Conservation (phyloP, 805 yeast species). For the Teunomyces cretensis region DNA sequence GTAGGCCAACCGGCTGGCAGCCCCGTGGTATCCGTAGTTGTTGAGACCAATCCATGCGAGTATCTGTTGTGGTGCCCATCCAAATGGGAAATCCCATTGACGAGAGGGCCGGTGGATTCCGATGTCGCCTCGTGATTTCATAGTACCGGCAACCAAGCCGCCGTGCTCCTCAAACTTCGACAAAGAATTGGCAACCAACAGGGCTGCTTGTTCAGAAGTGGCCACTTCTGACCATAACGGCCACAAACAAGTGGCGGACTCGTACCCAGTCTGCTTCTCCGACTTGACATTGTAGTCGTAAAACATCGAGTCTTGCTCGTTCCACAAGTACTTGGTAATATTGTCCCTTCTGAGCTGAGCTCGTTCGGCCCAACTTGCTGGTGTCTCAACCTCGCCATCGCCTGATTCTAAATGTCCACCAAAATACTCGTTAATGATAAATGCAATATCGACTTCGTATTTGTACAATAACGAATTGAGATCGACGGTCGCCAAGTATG, state of each 20-base stretch:
- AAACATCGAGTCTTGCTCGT: constrained; percentile 71
- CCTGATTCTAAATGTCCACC: constrained; percentile 40
- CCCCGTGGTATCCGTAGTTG: constrained; percentile 65
- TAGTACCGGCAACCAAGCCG: constrained; percentile 85
- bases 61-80: constrained; percentile 99
- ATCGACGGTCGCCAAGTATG: constrained; percentile 87
- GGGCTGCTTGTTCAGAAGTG: constrained; percentile 61
- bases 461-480: constrained; percentile 82
- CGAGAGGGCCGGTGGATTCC: constrained; percentile 75
- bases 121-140: constrained; percentile 67
- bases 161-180: constrained; percentile 80
- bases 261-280: constrained; percentile 59
- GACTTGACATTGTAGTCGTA: constrained; percentile 77
- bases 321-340: constrained; percentile 79
- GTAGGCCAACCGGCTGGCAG: constrained; percentile 70
- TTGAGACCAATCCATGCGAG: constrained; percentile 86
- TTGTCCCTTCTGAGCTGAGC: constrained; percentile 54
- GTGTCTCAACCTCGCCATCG: constrained; percentile 36
- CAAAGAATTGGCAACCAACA: constrained; percentile 56
- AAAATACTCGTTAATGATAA: constrained; percentile 56
- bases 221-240: constrained; percentile 84
- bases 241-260: constrained; percentile 90
- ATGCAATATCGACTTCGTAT: constrained; percentile 84
- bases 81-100: constrained; percentile 98
- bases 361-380: constrained; percentile 59